Conservation (phyloP, 805 yeast genomes). For the Lipomyces spencermartinsiae region DNA sequence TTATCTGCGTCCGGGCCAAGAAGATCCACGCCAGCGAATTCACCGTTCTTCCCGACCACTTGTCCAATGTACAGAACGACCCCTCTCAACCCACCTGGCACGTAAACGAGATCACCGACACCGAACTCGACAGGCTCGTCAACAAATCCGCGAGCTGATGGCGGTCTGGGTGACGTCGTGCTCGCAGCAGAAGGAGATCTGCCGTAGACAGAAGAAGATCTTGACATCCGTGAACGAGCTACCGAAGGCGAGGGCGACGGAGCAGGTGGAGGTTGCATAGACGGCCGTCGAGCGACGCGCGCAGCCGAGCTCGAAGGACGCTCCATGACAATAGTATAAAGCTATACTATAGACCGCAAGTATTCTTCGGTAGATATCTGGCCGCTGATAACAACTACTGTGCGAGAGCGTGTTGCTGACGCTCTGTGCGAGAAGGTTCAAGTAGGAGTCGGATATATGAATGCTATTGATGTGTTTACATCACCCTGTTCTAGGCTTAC, state of each 20-base stretch:
- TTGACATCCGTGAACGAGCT: conserved; percentile 11
- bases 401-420: not conserved
- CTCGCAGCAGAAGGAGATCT: conserved; percentile 6
- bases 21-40: conserved; percentile 87
- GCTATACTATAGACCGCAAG: not conserved
- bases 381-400: not conserved
- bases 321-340: conserved; percentile 1
- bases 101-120: conserved; percentile 31
- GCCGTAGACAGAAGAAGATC: not conserved
- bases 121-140: conserved; percentile 10
- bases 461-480: not conserved
- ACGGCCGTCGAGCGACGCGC: conserved; percentile 5
- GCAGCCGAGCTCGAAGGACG: conserved; percentile 23
- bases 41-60: conserved; percentile 71
- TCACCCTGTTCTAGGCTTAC: no score
- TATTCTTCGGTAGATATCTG: conserved; percentile 7
- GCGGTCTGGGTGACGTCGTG: conserved; percentile 21
- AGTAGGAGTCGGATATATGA: not conserved
- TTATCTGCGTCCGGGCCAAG: conserved; percentile 64
- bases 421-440: not conserved
- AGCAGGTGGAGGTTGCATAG: conserved; percentile 21
- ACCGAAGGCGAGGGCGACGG: conserved; percentile 21
- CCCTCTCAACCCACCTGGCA: conserved; percentile 30
- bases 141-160: conserved; percentile 24
- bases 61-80: conserved; percentile 53